Evolutionary conservation across 73 alveolate species (phyloP).

Genomic region (Uronychia setigera): DNA sequence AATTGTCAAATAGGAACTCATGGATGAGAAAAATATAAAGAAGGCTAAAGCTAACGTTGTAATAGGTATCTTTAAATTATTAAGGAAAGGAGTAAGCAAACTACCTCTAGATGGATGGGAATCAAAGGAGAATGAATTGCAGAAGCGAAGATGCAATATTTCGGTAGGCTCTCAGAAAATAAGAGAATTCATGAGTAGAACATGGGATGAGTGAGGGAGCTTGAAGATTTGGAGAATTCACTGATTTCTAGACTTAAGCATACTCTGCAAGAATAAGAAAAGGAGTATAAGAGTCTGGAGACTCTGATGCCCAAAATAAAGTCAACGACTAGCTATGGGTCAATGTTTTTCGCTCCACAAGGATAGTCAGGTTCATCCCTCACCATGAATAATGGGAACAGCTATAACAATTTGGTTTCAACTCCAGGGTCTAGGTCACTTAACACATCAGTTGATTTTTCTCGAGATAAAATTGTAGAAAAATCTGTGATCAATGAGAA

Average conservation of each 20-base stretch:
- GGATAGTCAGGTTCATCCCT: no score
- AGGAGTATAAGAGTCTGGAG: neutral
- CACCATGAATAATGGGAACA: no score
- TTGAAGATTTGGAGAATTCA: neutral
- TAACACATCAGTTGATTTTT: no score
- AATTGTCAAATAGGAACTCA: neutral
- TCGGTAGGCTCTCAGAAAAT: neutral
- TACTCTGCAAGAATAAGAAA: neutral
- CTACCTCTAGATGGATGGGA: neutral
- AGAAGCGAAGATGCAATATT: neutral
- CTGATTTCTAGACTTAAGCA: neutral
- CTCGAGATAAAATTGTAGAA: no score
- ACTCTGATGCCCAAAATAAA: neutral
- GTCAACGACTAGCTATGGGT: neutral
- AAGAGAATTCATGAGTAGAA: neutral
- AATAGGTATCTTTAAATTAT: neutral
- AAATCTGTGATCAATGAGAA: neutral
- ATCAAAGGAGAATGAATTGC: neutral
- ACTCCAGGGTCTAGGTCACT: no score
- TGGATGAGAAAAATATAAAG: neutral
- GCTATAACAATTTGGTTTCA: no score
- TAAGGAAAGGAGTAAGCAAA: neutral
- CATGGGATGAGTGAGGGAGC: neutral
- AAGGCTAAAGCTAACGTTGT: neutral
- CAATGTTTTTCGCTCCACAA: no score